Base-by-base conservation (phyloP, 805 yeast species). In the Saturnispora silvae region DNA sequence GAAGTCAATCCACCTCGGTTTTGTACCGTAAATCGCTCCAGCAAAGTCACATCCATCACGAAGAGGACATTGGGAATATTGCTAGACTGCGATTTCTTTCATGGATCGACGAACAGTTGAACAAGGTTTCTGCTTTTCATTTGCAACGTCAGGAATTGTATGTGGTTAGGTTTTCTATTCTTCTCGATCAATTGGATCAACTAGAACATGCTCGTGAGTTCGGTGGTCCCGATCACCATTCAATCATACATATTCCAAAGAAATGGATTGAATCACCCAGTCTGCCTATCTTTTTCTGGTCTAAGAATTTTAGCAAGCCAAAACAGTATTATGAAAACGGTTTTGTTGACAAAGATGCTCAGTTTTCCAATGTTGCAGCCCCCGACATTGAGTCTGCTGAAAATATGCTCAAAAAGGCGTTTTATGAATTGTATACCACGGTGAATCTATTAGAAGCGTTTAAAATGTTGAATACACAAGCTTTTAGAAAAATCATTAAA, bases 401-500 rank as follows among this genome's bases (percentile, higher is more conserved):
- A 46, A 64, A 77, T 42, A 81, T 77, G 59, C 59, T 83, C 40
- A 79, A 79, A 48, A 62, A 64, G 24, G 94, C 94, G 0, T 53
- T 79, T 18, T 59, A 72, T 38, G 94, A 84, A 51, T 77, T 70
- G 45, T 85, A 84, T 53, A 67, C 87, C 40, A 70, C 81, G 4
- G 59, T 85, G 35, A 81, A 81, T 40, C 65, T 83, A 27, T 59
- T 82, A 35, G 71, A 71, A 44, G 77, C 83, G 0, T 92, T 75
- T 54, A 67, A 83, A 45, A 65, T 76, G 32, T 57, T 87, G 44
- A 92, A 92, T 57, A 67, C 83, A 20, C 85, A 94, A 0, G 98
- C 94, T 0, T 75, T 87, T 49, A 70, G 95, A 37, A 92, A 92
- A 50, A 77, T 92, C 47, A 66, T 85, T 37, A 92, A 92, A 52